Evolutionary conservation across 1,139 yeast species (phyloP), one percentile per base, ranked within the genome.

Genomic region (Blastobotrys serpentis): DNA sequence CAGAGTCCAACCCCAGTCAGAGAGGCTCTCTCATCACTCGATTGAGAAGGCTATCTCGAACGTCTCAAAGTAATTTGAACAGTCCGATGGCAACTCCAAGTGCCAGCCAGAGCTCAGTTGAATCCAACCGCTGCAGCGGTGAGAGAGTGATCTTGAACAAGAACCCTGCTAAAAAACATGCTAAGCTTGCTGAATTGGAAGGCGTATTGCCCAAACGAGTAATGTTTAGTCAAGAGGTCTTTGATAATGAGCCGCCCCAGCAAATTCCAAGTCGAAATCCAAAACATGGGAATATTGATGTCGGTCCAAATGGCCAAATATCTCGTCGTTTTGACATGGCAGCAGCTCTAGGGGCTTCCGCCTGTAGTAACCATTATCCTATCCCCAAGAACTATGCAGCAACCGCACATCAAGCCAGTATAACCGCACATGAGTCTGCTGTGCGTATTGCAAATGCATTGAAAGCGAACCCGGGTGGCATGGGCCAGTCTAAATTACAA

Each of bases 181-280:
- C 69, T 17, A 75, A 75, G 1, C 58, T 77, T 11, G 71, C 71
- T 41, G 77, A 74, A 37, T 62, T 76, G 37, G 62, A 69, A 14
- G 55, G 57, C 1, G 56, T 56, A 1, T 43, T 60, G 36, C 57
- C 62, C 5, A 56, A 58, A 7, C 53, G 65, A 19, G 97, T 90
- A 2, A 75, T 80, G 1, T 90, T 90, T 66, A 86, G 94, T 1
- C 72, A 85, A 11, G 84, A 85, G 53, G 77, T 81, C 52, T 74
- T 88, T 45, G 69, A 74, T 0, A 75, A 73, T 53, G 97, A 90
- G 65, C 98, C 98, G 1, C 97, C 96, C 34, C 98, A 90, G 62
- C 97, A 89, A 65, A 86, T 90, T 52, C 98, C 98, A 0, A 85
- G 95, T 1, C 72, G 96, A 57, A 77, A 83, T 52, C 97, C 97